phyloP scores from a whole-genome alignment of 257 asterid genomes.

The Plantago elongata region DNA sequence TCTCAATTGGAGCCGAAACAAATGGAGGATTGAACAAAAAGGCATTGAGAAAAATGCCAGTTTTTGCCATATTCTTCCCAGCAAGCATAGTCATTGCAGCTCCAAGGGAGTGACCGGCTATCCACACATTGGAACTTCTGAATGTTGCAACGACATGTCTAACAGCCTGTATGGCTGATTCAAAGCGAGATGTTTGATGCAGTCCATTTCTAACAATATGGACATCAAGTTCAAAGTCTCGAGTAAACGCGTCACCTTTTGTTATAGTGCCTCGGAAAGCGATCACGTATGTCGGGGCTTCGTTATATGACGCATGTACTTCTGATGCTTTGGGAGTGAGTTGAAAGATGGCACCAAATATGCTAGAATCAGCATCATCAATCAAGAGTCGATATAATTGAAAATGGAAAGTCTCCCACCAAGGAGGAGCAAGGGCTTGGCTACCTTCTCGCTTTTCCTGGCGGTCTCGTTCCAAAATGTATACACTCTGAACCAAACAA shows the following conservation, averaged over 20 bases:
- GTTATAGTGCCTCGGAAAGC: slow-evolving; percentile 85
- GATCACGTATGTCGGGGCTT: slow-evolving; percentile 50
- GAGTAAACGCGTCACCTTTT: slow-evolving; percentile 65
- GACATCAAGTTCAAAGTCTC: slow-evolving; percentile 66
- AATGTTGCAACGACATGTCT: slow-evolving; percentile 56
- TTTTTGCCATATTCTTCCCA: slow-evolving; percentile 72
- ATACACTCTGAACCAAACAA: slow-evolving; percentile 79
- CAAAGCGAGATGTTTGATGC: slow-evolving; percentile 74
- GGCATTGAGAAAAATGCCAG: slow-evolving; percentile 50
- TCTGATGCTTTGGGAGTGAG: slow-evolving; percentile 30
- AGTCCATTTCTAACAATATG: slow-evolving; percentile 63
- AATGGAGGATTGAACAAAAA: slow-evolving; percentile 84
- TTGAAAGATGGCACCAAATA: slow-evolving; percentile 74
- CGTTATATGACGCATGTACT: slow-evolving; percentile 11
- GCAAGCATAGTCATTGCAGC: slow-evolving; percentile 81
- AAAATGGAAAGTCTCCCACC: slow-evolving; percentile 75
- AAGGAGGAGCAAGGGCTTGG: slow-evolving; percentile 77
- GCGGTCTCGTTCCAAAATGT: slow-evolving; percentile 76
- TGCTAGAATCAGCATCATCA: slow-evolving; percentile 66
- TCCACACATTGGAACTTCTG: slow-evolving; percentile 64
- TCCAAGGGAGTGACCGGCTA: slow-evolving; percentile 89
- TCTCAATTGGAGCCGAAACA: slow-evolving; percentile 79
- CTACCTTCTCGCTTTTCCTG: slow-evolving; percentile 61
- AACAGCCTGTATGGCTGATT: slow-evolving; percentile 63
- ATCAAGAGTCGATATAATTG: slow-evolving; percentile 47